A percentile compares a stretch with the other conserved stretches of the same genome.
Conservation (phyloP, 1,139 yeast species). For the Taphrina flavorubra region DNA sequence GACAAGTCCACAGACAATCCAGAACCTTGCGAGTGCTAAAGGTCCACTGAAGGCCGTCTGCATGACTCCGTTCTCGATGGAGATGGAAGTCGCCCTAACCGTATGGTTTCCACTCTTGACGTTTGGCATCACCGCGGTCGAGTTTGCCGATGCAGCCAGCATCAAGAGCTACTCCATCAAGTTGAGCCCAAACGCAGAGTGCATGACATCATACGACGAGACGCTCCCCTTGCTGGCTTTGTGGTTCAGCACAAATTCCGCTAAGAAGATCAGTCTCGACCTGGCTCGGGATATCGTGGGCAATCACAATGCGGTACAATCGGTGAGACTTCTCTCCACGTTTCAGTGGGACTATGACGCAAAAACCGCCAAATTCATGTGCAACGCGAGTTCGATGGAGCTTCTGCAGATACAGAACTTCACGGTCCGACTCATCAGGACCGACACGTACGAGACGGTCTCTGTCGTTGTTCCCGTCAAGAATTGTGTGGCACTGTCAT, state of each 20-base stretch:
- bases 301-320: conserved; percentile 32
- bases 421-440: conserved; percentile 25
- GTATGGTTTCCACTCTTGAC: conserved; percentile 39
- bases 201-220: conserved; percentile 20
- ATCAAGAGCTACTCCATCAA: conserved; percentile 27
- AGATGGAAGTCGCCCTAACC: conserved; percentile 34
- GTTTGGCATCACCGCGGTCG: conserved; percentile 34
- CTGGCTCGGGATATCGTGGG: conserved; percentile 37
- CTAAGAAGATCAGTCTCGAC: conserved; percentile 24
- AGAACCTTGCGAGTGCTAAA: conserved; percentile 1
- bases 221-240: conserved; percentile 22
- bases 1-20: not conserved
- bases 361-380: conserved; percentile 36
- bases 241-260: conserved; percentile 35
- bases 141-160: conserved; percentile 33
- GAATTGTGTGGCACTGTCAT: conserved; percentile 14
- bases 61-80: conserved; percentile 39
- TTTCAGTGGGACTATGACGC: conserved; percentile 30
- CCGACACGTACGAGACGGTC: conserved; percentile 30
- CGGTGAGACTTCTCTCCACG: conserved; percentile 25
- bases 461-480: conserved; percentile 33
- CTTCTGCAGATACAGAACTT: conserved; percentile 25
- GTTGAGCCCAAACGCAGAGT: conserved; percentile 4
- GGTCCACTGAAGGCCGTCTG: conserved; percentile 30
- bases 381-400: conserved; percentile 33